These are phyloP conservation scores for Russula emetica DNA, from an alignment of 768 basidiomycete genomes.

Conservation along the genomic window DNA sequence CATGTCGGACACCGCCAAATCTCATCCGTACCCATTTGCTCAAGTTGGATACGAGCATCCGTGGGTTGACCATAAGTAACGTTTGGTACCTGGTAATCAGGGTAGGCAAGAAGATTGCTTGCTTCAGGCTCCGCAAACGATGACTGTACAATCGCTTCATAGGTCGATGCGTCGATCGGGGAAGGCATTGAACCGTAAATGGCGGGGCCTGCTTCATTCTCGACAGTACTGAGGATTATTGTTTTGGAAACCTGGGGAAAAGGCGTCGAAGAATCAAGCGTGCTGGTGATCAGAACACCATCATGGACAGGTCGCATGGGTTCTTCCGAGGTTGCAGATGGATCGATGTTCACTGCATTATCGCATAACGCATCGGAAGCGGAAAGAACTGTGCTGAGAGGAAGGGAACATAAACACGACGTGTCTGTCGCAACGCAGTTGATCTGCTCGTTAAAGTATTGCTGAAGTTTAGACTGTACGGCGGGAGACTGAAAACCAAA, in stretches of 20 bases:
- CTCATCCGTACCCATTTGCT: slow-evolving; percentile 61
- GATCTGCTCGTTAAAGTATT: slow-evolving; percentile 46
- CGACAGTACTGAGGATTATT: slow-evolving; percentile 65
- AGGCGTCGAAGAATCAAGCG: slow-evolving; percentile 55
- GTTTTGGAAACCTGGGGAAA: slow-evolving; percentile 63
- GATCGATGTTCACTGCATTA: slow-evolving; percentile 44
- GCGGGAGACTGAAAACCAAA: slow-evolving; percentile 60
- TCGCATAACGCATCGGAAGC: slow-evolving; percentile 47
- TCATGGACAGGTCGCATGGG: slow-evolving; percentile 69
- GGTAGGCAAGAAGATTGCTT: slow-evolving; percentile 40
- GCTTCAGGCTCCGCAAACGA: slow-evolving; percentile 50
- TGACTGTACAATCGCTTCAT: slow-evolving; percentile 38
- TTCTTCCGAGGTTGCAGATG: slow-evolving; percentile 48
- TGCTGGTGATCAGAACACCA: slow-evolving; percentile 61
- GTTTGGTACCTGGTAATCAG: slow-evolving; percentile 43
- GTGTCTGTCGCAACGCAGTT: slow-evolving; percentile 44
- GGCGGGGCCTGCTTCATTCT: slow-evolving; percentile 65
- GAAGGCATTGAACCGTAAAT: slow-evolving; percentile 46
- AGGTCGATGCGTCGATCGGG: slow-evolving; percentile 40
- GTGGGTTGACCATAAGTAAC: slow-evolving; percentile 33
- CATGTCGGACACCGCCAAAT: slow-evolving; percentile 67
- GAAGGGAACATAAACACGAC: slow-evolving; percentile 49
- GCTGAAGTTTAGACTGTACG: slow-evolving; percentile 53
- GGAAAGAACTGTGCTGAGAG: slow-evolving; percentile 48
- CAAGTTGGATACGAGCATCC: slow-evolving; percentile 56